Evolutionary conservation across 2,329 filamentous ascomycete species (phyloP), one percentile per base, ranked within the genome.

Genomic region (Verticillium longisporum): DNA sequence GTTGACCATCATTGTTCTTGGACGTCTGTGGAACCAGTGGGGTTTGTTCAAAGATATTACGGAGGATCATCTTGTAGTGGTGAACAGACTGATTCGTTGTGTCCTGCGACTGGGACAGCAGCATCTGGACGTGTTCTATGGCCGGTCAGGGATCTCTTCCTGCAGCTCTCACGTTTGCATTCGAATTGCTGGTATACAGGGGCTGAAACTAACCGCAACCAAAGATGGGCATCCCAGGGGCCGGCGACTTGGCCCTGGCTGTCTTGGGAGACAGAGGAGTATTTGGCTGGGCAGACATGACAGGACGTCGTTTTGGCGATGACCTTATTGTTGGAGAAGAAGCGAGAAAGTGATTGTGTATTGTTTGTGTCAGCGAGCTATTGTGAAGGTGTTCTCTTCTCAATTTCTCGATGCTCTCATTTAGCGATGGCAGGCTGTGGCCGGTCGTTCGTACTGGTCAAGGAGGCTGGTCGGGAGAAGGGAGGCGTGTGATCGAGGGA

Each of bases 31-130:
- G 81, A 56, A 88, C 82, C 69, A 87, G 80, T 59, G 83, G 85
- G 57, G 80, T 84, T 64, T 83, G 80, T 72, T 92, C 88, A 74
- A 88, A 88, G 65, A 93, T 87, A 61, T 84, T 84, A 63, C 87
- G 82, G 45, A 92, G 78, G 62, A 91, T 84, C 69, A 85, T 83
- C 70, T 88, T 89, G 74, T 93, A 93, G 68, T 90, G 84, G 60
- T 85, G 79, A 63, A 90, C 85, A 21, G 88, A 88, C 64, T 82
- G 86, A 67, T 89, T 88, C 74, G 86, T 87, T 15, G 84, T 83
- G 64, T 87, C 84, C 64, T 85, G 83, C 55, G 78, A 81, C 68
- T 81, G 83, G 37, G 78, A 80, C 37, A 92, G 80, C 62, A 92
- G 83, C 31, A 81, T 78, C 71, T 90, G 87, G 57, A 91, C 82